Evolutionary conservation across 306 rosid genomes (phyloP).

Genomic region (Trifolium fragiferum): DNA sequence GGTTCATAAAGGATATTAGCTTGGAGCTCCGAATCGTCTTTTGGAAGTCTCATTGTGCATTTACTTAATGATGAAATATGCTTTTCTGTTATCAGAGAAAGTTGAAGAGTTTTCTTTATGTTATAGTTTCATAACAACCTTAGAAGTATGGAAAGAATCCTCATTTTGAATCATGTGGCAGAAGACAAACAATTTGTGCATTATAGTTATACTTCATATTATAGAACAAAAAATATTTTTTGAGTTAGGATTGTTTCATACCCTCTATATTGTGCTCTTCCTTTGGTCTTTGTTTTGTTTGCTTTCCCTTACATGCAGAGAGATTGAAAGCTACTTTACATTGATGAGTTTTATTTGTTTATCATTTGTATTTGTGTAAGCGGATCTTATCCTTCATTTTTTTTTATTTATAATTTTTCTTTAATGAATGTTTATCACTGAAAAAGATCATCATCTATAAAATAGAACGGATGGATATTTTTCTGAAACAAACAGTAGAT

Average conservation of each 20-base stretch:
- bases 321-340: neutral
- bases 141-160: slow-evolving; percentile 17
- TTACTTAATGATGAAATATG: slow-evolving; percentile 3
- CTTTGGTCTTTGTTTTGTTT: neutral
- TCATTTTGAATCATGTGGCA: slow-evolving; percentile 13
- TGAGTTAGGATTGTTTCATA: slow-evolving; percentile 1
- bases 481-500: slow-evolving; percentile 26
- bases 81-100: slow-evolving; percentile 1
- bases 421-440: neutral
- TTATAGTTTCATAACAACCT: slow-evolving; percentile 19
- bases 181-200: slow-evolving; percentile 10
- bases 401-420: slow-evolving; percentile 1
- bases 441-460: neutral
- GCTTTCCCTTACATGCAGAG: neutral
- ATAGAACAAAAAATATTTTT: neutral
- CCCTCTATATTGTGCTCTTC: slow-evolving; percentile 11
- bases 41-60: neutral
- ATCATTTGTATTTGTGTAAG: too few species aligned
- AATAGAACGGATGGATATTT: neutral
- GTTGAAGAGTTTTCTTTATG: slow-evolving; percentile 3
- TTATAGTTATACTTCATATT: slow-evolving; percentile 24
- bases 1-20: neutral
- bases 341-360: too few species aligned
- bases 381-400: slow-evolving; percentile 3
- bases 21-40: slow-evolving; percentile 26